Base-by-base conservation (phyloP, 345 rosid genomes). In the Salix koriyanagi region DNA sequence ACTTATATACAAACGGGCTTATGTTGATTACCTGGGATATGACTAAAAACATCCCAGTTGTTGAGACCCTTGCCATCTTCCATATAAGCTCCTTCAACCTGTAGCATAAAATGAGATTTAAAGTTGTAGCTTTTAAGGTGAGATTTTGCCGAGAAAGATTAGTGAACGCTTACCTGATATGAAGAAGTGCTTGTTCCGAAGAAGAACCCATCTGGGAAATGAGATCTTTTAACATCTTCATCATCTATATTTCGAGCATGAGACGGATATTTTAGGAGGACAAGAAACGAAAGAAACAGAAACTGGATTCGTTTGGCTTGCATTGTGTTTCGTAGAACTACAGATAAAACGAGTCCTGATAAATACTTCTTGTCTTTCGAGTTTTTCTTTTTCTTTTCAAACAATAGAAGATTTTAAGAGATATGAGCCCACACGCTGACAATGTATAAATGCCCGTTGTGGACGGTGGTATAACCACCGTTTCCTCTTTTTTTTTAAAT, bases 61-160 rank as follows among this genome's bases (percentile, higher is more conserved):
- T 76, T 86, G 30, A 82, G 73, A 13, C 86, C 81, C 75, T 83
- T 86, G 7, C 86, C 86, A 72, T 83, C 88, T 39, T 77, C 79
- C 50, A 81, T 75, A 28, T 77, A 86, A 19, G 78, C 88, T 66
- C 88, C 88, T 83, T 86, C 88, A 77, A 77, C 32, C 85, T 83
- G 77, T 15, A 21, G 42, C 21, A 62, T 30, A 32, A 34, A 46
- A 46, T 46, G 50, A 46, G 14, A 3, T 46, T 46, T 18, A 46
- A 46, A 46, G 50, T 46, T 46, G 16, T 13, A 46, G 16, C 50
- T 46, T 46, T 46, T 46, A 46, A 46, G 50, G 50, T 46, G 50
- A 46, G 50, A 46, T 46, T 46, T 46, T 14, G 50, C 50, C 14
- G 50, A 44, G 50, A 44, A 13, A 44, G 5, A 44, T 44, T 12